Conservation (phyloP, 257 asterid genomes). For the Misopates orontium region DNA sequence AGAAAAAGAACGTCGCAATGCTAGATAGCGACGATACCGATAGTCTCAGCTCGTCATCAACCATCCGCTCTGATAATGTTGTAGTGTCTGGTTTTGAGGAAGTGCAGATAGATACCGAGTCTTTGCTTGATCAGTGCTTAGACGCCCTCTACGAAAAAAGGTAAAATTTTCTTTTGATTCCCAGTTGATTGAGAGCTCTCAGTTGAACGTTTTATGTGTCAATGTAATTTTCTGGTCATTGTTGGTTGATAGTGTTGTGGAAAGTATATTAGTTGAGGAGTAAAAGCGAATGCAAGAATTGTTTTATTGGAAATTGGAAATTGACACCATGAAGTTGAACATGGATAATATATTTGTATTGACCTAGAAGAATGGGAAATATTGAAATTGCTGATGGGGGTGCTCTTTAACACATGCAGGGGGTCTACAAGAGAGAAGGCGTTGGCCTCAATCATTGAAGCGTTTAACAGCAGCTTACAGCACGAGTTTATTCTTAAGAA, state of each 20-base stretch:
- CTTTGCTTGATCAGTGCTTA: constrained; percentile 66
- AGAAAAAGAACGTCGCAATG: constrained; percentile 70
- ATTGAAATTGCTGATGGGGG: not conserved
- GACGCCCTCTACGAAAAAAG: constrained; percentile 93
- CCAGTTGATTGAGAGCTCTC: not conserved
- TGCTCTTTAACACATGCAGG: constrained; percentile 42
- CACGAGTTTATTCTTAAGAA: constrained; percentile 76
- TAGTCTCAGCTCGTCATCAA: constrained; percentile 74
- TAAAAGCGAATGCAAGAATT: not conserved
- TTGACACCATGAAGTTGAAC: not conserved
- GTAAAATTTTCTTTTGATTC: constrained; percentile 34
- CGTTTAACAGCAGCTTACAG: constrained; percentile 69
- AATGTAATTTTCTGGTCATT: not conserved
- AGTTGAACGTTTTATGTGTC: not conserved
- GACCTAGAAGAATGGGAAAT: constrained; percentile 7
- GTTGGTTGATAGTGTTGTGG: not conserved
- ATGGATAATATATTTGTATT: not conserved
- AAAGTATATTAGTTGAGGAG: not conserved
- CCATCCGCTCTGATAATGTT: constrained; percentile 46
- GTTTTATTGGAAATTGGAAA: constrained; percentile 2
- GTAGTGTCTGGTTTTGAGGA: constrained; percentile 48
- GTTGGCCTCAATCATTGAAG: constrained; percentile 63
- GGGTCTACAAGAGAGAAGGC: constrained; percentile 93
- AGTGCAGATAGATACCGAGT: constrained; percentile 57
- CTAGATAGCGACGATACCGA: constrained; percentile 86